These are phyloP conservation scores for Metarhizium anisopliae DNA, from an alignment of 2,329 filamentous ascomycete genomes.

Conservation along the genomic window DNA sequence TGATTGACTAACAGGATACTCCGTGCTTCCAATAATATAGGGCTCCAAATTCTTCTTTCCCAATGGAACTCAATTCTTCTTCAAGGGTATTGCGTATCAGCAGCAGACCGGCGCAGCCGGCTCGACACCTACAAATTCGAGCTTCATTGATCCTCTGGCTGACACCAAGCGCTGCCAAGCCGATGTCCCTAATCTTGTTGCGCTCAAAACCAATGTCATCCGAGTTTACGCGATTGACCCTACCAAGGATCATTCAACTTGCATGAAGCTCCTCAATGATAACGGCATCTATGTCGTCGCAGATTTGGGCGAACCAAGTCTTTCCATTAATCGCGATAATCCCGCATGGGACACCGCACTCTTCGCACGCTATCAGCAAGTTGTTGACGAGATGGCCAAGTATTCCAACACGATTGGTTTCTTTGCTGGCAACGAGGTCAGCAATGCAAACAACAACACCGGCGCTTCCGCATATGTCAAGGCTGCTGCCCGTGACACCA, in stretches of 20 bases:
- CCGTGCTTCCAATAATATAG: slow-evolving; percentile 25
- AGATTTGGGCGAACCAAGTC: slow-evolving; percentile 72
- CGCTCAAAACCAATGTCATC: slow-evolving; percentile 83
- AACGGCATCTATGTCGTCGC: slow-evolving; percentile 93
- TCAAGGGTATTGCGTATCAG: slow-evolving; percentile 94
- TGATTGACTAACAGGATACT: not conserved
- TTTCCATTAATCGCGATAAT: slow-evolving; percentile 76
- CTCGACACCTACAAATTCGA: slow-evolving; percentile 32
- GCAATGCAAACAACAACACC: slow-evolving; percentile 83
- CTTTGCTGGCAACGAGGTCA: slow-evolving; percentile 97
- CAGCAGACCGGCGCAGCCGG: slow-evolving; percentile 59
- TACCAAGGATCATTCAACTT: slow-evolving; percentile 64
- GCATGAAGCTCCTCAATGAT: slow-evolving; percentile 75
- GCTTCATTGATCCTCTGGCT: slow-evolving; percentile 77
- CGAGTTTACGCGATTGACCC: slow-evolving; percentile 93
- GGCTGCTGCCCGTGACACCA: slow-evolving; percentile 92
- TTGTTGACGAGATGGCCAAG: slow-evolving; percentile 71
- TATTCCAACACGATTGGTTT: slow-evolving; percentile 94
- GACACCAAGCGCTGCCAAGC: slow-evolving; percentile 64
- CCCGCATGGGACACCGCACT: slow-evolving; percentile 73
- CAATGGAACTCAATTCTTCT: slow-evolving; percentile 60
- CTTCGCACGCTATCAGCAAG: slow-evolving; percentile 71
- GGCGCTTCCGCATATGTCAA: slow-evolving; percentile 89
- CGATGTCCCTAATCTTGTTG: slow-evolving; percentile 71
- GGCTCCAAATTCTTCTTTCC: slow-evolving; percentile 86